A percentile compares a stretch with the other conserved stretches of the same genome.
Evolutionary conservation across 163 green algal species (phyloP).

Genomic region (Botryococcus braunii): DNA sequence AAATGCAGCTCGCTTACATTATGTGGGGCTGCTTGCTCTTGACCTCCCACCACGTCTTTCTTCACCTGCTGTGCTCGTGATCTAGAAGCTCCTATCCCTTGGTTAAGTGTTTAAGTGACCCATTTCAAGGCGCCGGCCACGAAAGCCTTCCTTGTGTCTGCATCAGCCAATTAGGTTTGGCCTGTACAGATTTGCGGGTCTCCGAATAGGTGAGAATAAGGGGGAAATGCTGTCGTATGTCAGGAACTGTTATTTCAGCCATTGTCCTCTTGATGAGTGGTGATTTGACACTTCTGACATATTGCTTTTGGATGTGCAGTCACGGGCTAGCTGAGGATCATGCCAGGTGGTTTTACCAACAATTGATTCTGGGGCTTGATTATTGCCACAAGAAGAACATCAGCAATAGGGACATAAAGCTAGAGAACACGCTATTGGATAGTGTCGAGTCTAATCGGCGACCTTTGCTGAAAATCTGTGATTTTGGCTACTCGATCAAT

Average conservation of each 20-base stretch:
- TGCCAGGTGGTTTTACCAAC: slow-evolving; percentile 39
- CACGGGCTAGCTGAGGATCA: slow-evolving; percentile 31
- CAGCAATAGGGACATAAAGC: slow-evolving; percentile 67
- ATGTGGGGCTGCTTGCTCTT: neutral
- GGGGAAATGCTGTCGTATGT: neutral
- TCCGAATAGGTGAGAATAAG: no score
- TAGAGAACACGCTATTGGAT: slow-evolving; percentile 66
- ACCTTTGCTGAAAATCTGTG: slow-evolving; percentile 82
- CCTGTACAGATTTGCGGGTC: no score
- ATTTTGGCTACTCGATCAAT: slow-evolving; percentile 76
- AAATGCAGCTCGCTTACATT: no score
- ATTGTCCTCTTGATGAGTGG: neutral
- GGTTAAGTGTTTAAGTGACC: no score
- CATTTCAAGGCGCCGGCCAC: no score
- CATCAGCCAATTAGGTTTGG: no score
- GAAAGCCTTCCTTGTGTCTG: no score
- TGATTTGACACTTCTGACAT: neutral
- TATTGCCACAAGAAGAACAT: slow-evolving; percentile 34
- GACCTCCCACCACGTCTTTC: neutral
- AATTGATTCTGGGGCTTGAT: slow-evolving; percentile 72
- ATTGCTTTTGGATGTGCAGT: neutral
- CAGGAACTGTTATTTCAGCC: neutral
- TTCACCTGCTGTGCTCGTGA: neutral
- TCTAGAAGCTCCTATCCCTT: no score
- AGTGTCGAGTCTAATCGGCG: slow-evolving; percentile 22